These are phyloP conservation scores for Centrapalus pauciflorus DNA, from an alignment of 129 eudicot genomes.

Conservation along the genomic window DNA sequence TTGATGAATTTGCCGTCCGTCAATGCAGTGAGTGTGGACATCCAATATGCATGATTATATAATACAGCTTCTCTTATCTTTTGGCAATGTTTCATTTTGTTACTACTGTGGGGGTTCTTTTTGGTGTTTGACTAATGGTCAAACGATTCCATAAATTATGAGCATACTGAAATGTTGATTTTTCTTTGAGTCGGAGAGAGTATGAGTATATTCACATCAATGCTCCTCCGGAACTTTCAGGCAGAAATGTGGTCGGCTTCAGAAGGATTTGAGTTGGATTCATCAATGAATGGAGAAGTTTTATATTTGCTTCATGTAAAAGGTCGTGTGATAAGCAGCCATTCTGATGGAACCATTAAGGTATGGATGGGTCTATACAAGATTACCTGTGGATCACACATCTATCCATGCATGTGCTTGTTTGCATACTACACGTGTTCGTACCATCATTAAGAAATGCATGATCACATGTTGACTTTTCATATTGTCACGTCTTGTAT, in stretches of 20 bases:
- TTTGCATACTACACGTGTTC: not conserved
- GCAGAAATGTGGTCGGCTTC: constrained; percentile 66
- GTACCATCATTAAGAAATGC: too few species aligned
- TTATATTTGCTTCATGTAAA: constrained; percentile 45
- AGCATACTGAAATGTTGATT: not conserved
- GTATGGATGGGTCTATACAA: constrained; percentile 29
- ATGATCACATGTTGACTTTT: not conserved
- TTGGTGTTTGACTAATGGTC: not conserved
- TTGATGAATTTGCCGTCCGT: constrained; percentile 66
- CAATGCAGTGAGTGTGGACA: constrained; percentile 51
- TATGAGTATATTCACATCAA: not conserved
- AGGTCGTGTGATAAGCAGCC: constrained; percentile 64
- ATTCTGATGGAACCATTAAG: constrained; percentile 82
- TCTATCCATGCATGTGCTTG: not conserved
- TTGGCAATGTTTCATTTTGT: too few species aligned
- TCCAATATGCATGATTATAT: too few species aligned
- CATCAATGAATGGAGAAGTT: constrained; percentile 63
- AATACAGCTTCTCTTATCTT: too few species aligned
- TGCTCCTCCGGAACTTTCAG: too few species aligned
- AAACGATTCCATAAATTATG: not conserved
- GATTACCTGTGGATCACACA: not conserved
- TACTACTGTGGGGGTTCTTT: not conserved
- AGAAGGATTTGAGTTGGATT: constrained; percentile 60
- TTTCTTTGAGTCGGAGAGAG: too few species aligned
- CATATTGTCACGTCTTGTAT: not conserved